Evolutionary conservation across 345 rosid genomes (phyloP).

Genomic region (Luvunga scandens): DNA sequence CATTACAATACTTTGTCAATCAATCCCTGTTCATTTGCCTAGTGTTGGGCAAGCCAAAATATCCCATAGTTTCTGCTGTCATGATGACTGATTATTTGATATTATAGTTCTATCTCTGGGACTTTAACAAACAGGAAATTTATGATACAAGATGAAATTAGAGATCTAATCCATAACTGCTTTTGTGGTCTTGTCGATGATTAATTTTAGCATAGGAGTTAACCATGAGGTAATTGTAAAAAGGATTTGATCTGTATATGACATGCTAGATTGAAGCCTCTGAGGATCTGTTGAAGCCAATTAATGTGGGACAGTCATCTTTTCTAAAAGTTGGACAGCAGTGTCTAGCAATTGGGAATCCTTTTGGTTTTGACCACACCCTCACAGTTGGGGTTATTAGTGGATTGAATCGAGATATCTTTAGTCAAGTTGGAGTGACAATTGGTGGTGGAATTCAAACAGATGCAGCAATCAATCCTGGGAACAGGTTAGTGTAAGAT

Average conservation of each 20-base stretch:
- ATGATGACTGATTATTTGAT: background rate
- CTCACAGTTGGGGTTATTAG: slow-evolving; percentile 94
- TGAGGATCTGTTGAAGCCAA: slow-evolving; percentile 68
- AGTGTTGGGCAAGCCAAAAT: background rate
- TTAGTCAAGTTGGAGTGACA: slow-evolving; percentile 87
- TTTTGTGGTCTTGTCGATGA: background rate
- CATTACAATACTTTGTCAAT: background rate
- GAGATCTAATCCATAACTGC: background rate
- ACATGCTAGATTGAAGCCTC: slow-evolving; percentile 78
- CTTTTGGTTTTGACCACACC: slow-evolving; percentile 96
- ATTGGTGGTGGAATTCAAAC: slow-evolving; percentile 98
- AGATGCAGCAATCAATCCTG: slow-evolving; percentile 98
- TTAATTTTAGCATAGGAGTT: background rate
- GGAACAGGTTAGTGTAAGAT: slow-evolving; percentile 61
- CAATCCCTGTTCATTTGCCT: background rate
- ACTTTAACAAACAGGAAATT: background rate
- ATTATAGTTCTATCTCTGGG: background rate
- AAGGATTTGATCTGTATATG: slow-evolving; percentile 8
- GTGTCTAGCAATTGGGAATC: slow-evolving; percentile 94
- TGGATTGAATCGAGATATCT: slow-evolving; percentile 88
- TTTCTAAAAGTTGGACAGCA: slow-evolving; percentile 89
- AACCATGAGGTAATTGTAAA: background rate
- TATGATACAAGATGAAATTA: background rate
- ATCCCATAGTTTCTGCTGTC: background rate
- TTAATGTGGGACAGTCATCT: slow-evolving; percentile 69